Conservation (phyloP, 805 yeast genomes). For the Ogataea degrootiae region DNA sequence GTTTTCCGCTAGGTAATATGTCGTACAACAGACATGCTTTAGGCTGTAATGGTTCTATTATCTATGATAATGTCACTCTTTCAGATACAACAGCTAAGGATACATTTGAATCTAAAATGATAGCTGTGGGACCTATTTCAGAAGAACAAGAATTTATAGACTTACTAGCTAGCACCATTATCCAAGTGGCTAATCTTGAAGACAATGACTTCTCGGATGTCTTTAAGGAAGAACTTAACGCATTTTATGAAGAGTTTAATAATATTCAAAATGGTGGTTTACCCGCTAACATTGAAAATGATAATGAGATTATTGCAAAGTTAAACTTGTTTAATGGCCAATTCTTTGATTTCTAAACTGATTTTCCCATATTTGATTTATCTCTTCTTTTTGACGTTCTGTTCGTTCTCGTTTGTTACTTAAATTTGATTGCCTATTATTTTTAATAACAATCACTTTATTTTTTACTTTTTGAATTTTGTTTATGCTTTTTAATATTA, state of each 20-base stretch:
- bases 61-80: conserved; percentile 23
- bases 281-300: neutral
- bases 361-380: neutral
- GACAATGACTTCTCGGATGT: no score
- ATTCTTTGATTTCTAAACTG: conserved; percentile 1
- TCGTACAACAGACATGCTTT: conserved; percentile 28
- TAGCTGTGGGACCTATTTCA: neutral
- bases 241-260: no score
- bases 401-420: no score
- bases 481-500: no score
- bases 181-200: no score
- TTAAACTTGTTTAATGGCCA: neutral
- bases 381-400: neutral
- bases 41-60: conserved; percentile 27
- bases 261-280: neutral
- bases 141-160: neutral
- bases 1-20: conserved; percentile 17
- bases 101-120: neutral
- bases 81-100: neutral
- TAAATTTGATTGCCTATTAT: no score
- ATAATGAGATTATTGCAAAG: neutral
- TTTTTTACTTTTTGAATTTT: no score
- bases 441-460: no score
- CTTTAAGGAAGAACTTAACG: no score
- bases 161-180: neutral